Percentiles rank a stretch among this genome's conserved stretches.
These are phyloP conservation scores for Anaeramoeba flamelloides DNA, from an alignment of 78 protist species.

Conservation along the genomic window DNA sequence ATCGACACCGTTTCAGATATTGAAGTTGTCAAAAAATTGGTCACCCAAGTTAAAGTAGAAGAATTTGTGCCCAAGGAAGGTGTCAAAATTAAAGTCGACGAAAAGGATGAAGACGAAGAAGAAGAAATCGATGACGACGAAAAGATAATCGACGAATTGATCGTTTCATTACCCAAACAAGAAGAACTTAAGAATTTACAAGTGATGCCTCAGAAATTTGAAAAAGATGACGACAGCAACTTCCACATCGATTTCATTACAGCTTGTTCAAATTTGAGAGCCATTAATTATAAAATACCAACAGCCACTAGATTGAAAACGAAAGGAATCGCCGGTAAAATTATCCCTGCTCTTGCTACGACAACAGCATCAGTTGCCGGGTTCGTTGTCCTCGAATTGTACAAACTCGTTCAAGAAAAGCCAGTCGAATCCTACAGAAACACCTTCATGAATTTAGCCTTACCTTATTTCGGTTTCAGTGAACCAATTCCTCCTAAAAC, in stretches of 20 bases:
- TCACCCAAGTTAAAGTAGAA: neutral
- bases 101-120: neutral
- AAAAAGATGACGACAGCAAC: conserved; percentile 94
- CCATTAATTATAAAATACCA: conserved; percentile 73
- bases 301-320: neutral
- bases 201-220: conserved; percentile 37
- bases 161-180: neutral
- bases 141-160: too few relatives aligned
- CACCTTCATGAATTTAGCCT: conserved; percentile 80
- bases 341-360: neutral
- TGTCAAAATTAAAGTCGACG: neutral
- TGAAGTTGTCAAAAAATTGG: neutral
- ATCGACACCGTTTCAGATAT: conserved; percentile 8
- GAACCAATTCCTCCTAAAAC: conserved; percentile 67
- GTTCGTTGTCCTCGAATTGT: neutral
- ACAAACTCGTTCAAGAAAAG: neutral
- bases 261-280: conserved; percentile 85
- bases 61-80: neutral
- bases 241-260: conserved; percentile 88
- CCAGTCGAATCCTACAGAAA: neutral
- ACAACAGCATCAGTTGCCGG: neutral
- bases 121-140: too few relatives aligned
- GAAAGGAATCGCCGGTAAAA: neutral
- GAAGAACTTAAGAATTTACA: neutral
- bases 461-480: conserved; percentile 68